Conservation (phyloP, 768 basidiomycete species). For the Candolleomyces aberdarensis region DNA sequence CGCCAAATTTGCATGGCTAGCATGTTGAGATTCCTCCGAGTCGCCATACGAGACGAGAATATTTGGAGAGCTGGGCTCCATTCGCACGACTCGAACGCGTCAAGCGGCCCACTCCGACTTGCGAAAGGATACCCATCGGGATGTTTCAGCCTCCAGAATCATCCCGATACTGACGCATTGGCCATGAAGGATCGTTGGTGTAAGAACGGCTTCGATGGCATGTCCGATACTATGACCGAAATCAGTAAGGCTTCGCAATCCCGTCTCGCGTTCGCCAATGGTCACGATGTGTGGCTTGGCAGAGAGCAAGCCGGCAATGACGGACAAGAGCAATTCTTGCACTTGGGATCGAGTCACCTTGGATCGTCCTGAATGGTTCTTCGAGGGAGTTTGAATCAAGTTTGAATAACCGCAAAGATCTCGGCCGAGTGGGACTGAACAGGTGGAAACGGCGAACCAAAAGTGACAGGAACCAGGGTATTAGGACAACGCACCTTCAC, state of each 20-base stretch:
- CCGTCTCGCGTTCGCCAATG: conserved; percentile 93
- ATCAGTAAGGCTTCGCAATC: conserved; percentile 96
- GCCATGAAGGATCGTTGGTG: conserved; percentile 91
- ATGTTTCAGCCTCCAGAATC: conserved; percentile 94
- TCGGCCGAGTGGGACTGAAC: conserved; percentile 75
- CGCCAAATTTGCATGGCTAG: too few relatives aligned
- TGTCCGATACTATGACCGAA: conserved; percentile 99
- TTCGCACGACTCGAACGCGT: too few relatives aligned
- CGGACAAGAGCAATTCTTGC: conserved; percentile 81
- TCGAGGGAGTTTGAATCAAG: conserved; percentile 72
- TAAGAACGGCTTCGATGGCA: conserved; percentile 95
- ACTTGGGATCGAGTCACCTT: conserved; percentile 63
- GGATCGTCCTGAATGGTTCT: conserved; percentile 55
- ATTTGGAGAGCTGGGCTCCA: too few relatives aligned
- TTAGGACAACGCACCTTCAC: conserved; percentile 66
- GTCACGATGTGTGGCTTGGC: conserved; percentile 98
- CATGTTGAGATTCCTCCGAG: too few relatives aligned
- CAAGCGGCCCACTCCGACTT: conserved; percentile 90
- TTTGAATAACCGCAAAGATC: conserved; percentile 82
- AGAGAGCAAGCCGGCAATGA: conserved; percentile 89
- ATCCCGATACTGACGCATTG: conserved; percentile 96
- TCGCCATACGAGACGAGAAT: too few relatives aligned
- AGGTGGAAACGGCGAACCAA: too few relatives aligned
- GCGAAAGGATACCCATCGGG: conserved; percentile 81
- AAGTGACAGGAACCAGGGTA: not conserved